Evolutionary conservation across 2,329 filamentous ascomycete genomes (phyloP).

Genomic region (Dactylellina parvicollis): DNA sequence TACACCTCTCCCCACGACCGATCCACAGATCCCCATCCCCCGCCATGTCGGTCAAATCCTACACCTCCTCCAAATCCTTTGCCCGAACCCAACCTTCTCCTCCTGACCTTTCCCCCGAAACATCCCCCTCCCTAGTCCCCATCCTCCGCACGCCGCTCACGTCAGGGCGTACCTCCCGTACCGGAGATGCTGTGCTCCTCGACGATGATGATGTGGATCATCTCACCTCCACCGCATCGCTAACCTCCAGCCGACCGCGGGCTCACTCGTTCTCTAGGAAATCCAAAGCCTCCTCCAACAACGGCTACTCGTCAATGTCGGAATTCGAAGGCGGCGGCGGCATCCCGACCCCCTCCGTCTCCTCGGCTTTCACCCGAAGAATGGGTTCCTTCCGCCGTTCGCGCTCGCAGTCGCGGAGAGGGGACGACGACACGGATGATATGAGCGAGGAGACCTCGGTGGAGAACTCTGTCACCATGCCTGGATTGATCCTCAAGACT

Average conservation of each 20-base stretch:
- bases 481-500: conserved; percentile 41
- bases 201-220: conserved; percentile 33
- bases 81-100: conserved; percentile 48
- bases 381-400: conserved; percentile 38
- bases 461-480: conserved; percentile 39
- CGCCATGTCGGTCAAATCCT: conserved; percentile 43
- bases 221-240: conserved; percentile 45
- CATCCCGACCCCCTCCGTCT: conserved; percentile 33
- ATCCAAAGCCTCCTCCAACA: conserved; percentile 27
- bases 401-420: conserved; percentile 10
- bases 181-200: conserved; percentile 23
- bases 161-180: conserved; percentile 46
- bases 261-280: conserved; percentile 51
- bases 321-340: conserved; percentile 36
- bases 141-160: conserved; percentile 38
- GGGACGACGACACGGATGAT: conserved; percentile 25
- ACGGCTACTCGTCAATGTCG: conserved; percentile 44
- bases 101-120: conserved; percentile 47
- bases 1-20: conserved; percentile 51
- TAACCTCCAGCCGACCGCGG: conserved; percentile 49
- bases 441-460: conserved; percentile 44
- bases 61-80: conserved; percentile 52
- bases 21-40: conserved; percentile 51
- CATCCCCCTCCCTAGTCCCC: conserved; percentile 46
- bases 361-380: conserved; percentile 30